Evolutionary conservation across 2,329 filamentous ascomycete genomes (phyloP), one percentile per base, ranked within the genome.

Genomic region (Cladosporium sp.): DNA sequence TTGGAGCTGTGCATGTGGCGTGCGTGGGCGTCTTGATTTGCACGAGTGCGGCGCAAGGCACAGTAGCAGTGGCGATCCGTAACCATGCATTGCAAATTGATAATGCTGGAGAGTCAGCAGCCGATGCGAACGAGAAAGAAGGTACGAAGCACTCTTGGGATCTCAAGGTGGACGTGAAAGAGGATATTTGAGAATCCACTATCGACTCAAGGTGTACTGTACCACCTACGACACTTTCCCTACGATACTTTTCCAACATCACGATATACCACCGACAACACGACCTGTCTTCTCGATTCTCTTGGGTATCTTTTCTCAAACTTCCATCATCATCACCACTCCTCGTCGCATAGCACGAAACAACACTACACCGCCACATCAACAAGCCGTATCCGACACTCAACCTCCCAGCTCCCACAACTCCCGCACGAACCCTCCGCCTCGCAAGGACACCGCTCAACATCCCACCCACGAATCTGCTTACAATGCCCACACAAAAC

Each of bases 21-120:
- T 38, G 40, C 22, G 17, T 50, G 19, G 41, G 40, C 8, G 20
- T 50, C 3, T 17, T 50, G n/a, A 30, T 50, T 15, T 50, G 40
- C 27, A 43, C 41, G 27, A 43, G 47, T 20, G 47, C 47, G 32
- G 47, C 47, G 22, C 47, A 50, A 44, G 47, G 39, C 17, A 44
- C 47, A 4, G 41, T 50, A 8, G 47, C 47, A 7, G 32, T 43
- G 8, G 47, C 47, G 9, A 18, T 50, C 9, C 30, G 47, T 6
- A 43, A 38, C 2, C 36, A 50, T 17, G 40, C 39, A 13, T 37
- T 30, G 30, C 47, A 50, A 15, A 11, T 43, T 13, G 45, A 30
- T 7, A 7, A n/a, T 11, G 32, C 30, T 9, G 13, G 13, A 39
- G 40, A 50, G 22, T 17, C 29, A 3, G 32, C 17, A 2, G 15